Conservation (phyloP, 768 basidiomycete genomes). For the Floccularia luteovirens region DNA sequence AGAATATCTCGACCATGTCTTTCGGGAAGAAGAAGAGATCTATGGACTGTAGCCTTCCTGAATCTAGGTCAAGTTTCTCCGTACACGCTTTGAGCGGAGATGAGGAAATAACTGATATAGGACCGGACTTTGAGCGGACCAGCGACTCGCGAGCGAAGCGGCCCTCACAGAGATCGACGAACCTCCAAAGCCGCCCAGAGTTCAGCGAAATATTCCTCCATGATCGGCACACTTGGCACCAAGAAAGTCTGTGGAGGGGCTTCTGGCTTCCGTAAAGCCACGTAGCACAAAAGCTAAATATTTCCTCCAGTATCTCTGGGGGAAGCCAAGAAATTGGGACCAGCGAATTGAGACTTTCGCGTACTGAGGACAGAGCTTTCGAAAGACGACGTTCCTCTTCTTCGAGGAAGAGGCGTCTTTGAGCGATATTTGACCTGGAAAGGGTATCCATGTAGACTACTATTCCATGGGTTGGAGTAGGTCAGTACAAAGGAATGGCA, state of each 20-base stretch:
- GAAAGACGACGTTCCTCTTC: slow-evolving; percentile 19
- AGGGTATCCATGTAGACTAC: not conserved
- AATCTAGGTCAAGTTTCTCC: slow-evolving; percentile 18
- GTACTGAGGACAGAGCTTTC: slow-evolving; percentile 17
- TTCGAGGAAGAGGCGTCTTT: slow-evolving; percentile 10
- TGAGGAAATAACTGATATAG: slow-evolving; percentile 24
- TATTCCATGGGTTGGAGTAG: too few relatives aligned
- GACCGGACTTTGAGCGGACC: slow-evolving; percentile 22
- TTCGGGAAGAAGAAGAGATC: slow-evolving; percentile 27
- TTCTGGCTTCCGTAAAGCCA: slow-evolving; percentile 23
- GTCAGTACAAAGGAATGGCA: too few relatives aligned
- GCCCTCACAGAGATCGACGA: slow-evolving; percentile 27
- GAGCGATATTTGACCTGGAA: not conserved
- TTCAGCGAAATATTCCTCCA: slow-evolving; percentile 28
- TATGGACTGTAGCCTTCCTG: slow-evolving; percentile 22
- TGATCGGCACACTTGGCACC: slow-evolving; percentile 30
- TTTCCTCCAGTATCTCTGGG: slow-evolving; percentile 28
- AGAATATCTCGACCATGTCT: slow-evolving; percentile 23
- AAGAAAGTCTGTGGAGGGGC: slow-evolving; percentile 23
- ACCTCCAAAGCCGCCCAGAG: slow-evolving; percentile 29
- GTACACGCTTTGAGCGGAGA: slow-evolving; percentile 18
- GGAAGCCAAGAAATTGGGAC: slow-evolving; percentile 24
- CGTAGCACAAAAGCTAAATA: slow-evolving; percentile 28
- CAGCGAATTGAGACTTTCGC: slow-evolving; percentile 17
- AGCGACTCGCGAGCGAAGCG: slow-evolving; percentile 26